Evolutionary conservation across 768 basidiomycete genomes (phyloP).

Genomic region (Suillus subalutaceus): DNA sequence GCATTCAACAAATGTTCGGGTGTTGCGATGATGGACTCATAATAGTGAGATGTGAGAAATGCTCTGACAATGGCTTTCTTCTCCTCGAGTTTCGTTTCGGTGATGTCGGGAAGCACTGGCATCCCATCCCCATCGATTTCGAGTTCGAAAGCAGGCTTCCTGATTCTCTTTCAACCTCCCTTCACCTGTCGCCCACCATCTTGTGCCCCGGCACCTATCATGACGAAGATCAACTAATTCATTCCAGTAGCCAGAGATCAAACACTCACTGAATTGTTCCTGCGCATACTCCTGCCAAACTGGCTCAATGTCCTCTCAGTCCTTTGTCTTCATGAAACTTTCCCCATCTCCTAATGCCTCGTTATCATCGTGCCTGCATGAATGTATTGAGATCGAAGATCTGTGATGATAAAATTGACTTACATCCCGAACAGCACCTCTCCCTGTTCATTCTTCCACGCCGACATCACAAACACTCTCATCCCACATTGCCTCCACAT

Average conservation of each 20-base stretch:
- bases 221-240: fast-evolving
- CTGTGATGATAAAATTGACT: neutral
- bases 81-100: neutral
- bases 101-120: neutral
- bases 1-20: too few species aligned
- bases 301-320: neutral
- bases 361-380: neutral
- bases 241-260: too few species aligned
- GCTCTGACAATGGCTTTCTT: neutral
- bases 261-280: neutral
- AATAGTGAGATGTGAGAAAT: neutral
- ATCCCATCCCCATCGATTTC: neutral
- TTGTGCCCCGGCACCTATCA: neutral
- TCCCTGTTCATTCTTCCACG: too few species aligned
- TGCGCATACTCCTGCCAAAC: neutral
- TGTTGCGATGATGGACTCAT: too few species aligned
- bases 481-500: neutral
- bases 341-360: neutral
- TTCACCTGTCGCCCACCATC: neutral
- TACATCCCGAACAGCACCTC: neutral
- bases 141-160: neutral
- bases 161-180: neutral
- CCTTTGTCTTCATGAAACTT: neutral
- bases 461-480: too few species aligned
- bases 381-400: neutral